These are phyloP conservation scores for Phytophthora quininea DNA, from an alignment of 352 stramenopile species.

Conservation along the genomic window DNA sequence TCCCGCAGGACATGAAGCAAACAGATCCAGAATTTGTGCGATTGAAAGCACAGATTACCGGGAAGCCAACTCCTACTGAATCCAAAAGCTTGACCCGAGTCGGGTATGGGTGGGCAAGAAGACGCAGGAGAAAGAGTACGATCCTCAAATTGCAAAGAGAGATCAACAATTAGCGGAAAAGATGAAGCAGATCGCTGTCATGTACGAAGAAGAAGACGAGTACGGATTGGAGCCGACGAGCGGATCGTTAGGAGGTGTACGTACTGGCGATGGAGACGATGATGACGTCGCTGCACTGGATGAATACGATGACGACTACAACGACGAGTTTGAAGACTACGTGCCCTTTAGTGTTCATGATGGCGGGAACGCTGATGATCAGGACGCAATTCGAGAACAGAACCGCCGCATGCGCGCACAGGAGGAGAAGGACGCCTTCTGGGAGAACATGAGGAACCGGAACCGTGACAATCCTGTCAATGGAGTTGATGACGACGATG, in stretches of 20 bases:
- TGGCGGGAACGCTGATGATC: slow-evolving; percentile 46
- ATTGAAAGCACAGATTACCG: slow-evolving; percentile 36
- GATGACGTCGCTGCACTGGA: slow-evolving; percentile 40
- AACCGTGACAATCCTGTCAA: slow-evolving; percentile 42
- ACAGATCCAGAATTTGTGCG: slow-evolving; percentile 36
- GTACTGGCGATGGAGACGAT: slow-evolving; percentile 22
- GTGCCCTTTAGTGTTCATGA: slow-evolving; percentile 66
- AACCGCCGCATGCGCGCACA: slow-evolving; percentile 58
- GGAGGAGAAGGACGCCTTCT: slow-evolving; percentile 71
- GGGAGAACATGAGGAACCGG: slow-evolving; percentile 71
- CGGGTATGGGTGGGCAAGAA: slow-evolving; percentile 77
- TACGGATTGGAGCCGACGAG: slow-evolving; percentile 16
- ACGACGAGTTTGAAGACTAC: slow-evolving; percentile 87
- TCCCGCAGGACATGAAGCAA: slow-evolving; percentile 36
- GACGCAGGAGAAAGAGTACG: slow-evolving; percentile 57
- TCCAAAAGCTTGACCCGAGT: slow-evolving; percentile 52
- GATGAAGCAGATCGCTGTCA: slow-evolving; percentile 54
- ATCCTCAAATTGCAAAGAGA: slow-evolving; percentile 57
- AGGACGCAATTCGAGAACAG: slow-evolving; percentile 56
- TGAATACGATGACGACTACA: slow-evolving; percentile 87
- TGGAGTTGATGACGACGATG: slow-evolving; percentile 12
- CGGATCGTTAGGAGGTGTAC: slow-evolving; percentile 1
- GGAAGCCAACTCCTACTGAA: slow-evolving; percentile 18
- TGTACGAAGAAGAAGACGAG: slow-evolving; percentile 61
- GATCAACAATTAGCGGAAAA: slow-evolving; percentile 56